These are phyloP conservation scores for Psilocybe azurescens DNA, from an alignment of 768 basidiomycete species.

Conservation along the genomic window DNA sequence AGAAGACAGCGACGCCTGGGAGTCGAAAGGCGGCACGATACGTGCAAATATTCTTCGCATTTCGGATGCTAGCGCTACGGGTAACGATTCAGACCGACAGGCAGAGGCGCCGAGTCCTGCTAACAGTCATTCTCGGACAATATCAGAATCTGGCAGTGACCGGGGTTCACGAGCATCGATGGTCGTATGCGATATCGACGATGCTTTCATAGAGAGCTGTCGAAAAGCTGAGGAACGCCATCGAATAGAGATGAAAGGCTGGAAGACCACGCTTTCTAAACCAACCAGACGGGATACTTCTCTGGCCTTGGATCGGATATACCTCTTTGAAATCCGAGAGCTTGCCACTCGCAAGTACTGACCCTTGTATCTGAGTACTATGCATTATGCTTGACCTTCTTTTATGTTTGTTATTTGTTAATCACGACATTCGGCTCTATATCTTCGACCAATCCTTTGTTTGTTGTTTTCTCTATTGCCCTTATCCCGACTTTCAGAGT, in stretches of 20 bases:
- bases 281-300: conserved; percentile 35
- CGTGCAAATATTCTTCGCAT: conserved; percentile 57
- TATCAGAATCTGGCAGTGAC: conserved; percentile 80
- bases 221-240: conserved; percentile 83
- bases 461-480: conserved; percentile 31
- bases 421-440: background rate
- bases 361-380: conserved; percentile 30
- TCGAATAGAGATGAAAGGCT: conserved; percentile 83
- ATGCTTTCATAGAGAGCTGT: conserved; percentile 74
- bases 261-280: conserved; percentile 52
- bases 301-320: conserved; percentile 60
- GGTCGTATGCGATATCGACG: conserved; percentile 74
- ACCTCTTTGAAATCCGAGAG: conserved; percentile 82
- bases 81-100: conserved; percentile 29
- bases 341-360: conserved; percentile 86
- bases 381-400: conserved; percentile 3
- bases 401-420: conserved; percentile 1
- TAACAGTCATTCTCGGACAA: conserved; percentile 64
- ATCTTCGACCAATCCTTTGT: conserved; percentile 14
- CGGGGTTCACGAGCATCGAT: conserved; percentile 82
- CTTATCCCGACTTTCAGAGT: conserved; percentile 17
- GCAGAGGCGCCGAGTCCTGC: conserved; percentile 61
- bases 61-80: conserved; percentile 37
- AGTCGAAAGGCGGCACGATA: conserved; percentile 80
- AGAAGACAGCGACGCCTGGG: conserved; percentile 75